These are phyloP conservation scores for Cyclanthera cordifolia DNA, from an alignment of 306 rosid species.

Conservation along the genomic window DNA sequence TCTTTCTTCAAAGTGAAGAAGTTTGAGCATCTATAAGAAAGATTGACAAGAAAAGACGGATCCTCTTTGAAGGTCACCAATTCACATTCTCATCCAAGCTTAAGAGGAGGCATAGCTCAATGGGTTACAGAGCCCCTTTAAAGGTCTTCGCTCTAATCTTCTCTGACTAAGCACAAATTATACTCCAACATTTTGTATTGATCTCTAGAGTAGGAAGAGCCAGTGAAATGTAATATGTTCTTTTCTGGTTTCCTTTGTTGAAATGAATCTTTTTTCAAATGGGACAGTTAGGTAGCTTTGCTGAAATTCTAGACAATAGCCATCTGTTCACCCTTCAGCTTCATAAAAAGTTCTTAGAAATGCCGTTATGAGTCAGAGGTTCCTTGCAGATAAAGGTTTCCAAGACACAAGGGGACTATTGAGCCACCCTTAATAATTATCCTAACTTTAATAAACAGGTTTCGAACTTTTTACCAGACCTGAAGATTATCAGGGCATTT, in stretches of 20 bases:
- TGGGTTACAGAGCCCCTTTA: background rate
- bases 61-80: background rate
- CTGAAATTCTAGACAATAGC: background rate
- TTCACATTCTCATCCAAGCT: background rate
- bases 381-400: background rate
- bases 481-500: conserved; percentile 1
- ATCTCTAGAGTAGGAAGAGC: background rate
- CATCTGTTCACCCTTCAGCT: background rate
- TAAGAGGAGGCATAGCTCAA: background rate
- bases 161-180: background rate
- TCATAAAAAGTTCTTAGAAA: background rate
- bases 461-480: background rate
- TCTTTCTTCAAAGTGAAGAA: background rate
- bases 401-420: background rate
- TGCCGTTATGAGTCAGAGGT: background rate
- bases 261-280: background rate
- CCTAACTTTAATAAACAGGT: background rate
- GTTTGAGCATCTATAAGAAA: background rate
- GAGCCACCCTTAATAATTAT: background rate
- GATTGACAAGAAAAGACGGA: background rate
- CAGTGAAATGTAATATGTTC: background rate
- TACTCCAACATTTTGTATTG: background rate
- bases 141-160: background rate
- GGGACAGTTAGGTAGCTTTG: background rate
- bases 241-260: background rate